These are phyloP conservation scores for Camelina laxa DNA, from an alignment of 345 rosid genomes.

Conservation along the genomic window DNA sequence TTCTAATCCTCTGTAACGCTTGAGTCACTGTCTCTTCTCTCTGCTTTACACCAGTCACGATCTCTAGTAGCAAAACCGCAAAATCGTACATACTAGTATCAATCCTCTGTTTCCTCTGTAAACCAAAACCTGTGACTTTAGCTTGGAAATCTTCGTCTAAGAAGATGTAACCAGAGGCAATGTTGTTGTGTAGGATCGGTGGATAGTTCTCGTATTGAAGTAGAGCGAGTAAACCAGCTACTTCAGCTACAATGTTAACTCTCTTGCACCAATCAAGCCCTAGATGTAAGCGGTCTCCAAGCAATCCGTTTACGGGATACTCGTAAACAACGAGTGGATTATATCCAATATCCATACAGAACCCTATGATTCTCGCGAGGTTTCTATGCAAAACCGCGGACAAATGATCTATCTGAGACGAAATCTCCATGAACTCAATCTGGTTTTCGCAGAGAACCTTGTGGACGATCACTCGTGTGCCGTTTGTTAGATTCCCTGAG, in stretches of 20 bases:
- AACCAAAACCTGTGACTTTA: constrained; percentile 67
- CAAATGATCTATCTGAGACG: constrained; percentile 62
- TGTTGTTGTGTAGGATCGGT: constrained; percentile 62
- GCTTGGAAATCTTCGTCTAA: constrained; percentile 63
- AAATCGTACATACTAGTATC: constrained; percentile 64
- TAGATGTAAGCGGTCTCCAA: constrained; percentile 56
- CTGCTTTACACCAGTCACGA: constrained; percentile 63
- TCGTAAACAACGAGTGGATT: constrained; percentile 67
- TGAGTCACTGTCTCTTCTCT: constrained; percentile 48
- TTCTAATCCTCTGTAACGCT: constrained; percentile 58
- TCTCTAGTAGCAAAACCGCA: constrained; percentile 70
- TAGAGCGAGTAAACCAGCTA: constrained; percentile 64
- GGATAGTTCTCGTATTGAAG: constrained; percentile 71
- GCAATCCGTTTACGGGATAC: constrained; percentile 67
- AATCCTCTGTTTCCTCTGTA: constrained; percentile 42
- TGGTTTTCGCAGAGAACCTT: constrained; percentile 63
- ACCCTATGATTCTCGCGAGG: constrained; percentile 72
- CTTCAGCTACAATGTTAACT: constrained; percentile 66
- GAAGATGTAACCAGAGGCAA: constrained; percentile 60
- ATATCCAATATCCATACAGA: constrained; percentile 64
- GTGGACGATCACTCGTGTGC: constrained; percentile 71
- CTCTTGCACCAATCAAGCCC: constrained; percentile 78
- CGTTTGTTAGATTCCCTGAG: constrained; percentile 64
- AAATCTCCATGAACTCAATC: constrained; percentile 57
- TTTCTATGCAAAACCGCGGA: constrained; percentile 64